A percentile compares a stretch with the other conserved stretches of the same genome.
Conservation (phyloP, 495 filamentous ascomycete genomes). For the Neurospora tetrasperma region DNA sequence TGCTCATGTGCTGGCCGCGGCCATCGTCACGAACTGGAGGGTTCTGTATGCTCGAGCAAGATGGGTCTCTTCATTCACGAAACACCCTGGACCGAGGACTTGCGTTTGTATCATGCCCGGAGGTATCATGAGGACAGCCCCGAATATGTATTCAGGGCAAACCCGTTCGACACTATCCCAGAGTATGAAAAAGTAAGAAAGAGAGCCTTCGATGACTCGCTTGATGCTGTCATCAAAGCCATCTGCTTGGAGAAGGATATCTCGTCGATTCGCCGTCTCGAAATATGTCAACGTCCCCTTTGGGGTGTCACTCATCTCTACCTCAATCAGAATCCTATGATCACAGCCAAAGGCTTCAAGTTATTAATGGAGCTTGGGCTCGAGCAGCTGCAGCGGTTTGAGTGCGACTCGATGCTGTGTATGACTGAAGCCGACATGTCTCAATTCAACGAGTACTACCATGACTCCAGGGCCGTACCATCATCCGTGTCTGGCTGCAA, state of each 20-base stretch:
- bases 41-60: neutral
- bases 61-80: neutral
- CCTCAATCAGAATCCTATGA: conserved; percentile 29
- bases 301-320: conserved; percentile 34
- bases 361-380: conserved; percentile 19
- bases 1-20: neutral
- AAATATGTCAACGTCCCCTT: conserved; percentile 6
- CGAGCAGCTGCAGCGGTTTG: conserved; percentile 33
- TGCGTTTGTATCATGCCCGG: neutral
- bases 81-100: neutral
- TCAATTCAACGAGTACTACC: neutral
- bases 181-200: neutral
- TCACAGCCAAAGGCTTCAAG: conserved; percentile 18
- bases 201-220: neutral
- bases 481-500: neutral
- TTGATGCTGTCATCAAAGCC: neutral
- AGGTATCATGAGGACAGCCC: neutral
- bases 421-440: neutral
- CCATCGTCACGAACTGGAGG: neutral
- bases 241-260: neutral
- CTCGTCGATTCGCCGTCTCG: neutral
- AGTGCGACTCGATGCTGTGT: conserved; percentile 26
- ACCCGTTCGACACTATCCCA: neutral
- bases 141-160: neutral
- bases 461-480: neutral